These are phyloP conservation scores for Polyplosphaeria fusca DNA, from an alignment of 495 filamentous ascomycete species.

Conservation along the genomic window DNA sequence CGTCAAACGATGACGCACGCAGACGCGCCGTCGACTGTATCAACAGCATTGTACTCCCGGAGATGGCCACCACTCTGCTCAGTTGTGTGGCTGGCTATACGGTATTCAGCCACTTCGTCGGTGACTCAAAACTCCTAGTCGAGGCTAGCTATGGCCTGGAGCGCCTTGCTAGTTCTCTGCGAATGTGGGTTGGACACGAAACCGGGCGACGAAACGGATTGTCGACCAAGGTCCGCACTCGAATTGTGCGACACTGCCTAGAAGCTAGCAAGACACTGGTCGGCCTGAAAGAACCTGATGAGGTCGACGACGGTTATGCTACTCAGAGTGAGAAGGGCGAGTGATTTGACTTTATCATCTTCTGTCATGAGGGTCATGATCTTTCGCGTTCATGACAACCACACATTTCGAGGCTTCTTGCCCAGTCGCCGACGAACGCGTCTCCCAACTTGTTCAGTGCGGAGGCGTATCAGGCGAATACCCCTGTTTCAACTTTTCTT, in stretches of 20 bases:
- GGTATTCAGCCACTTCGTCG: constrained; percentile 53
- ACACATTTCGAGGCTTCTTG: too few species aligned
- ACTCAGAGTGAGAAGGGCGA: constrained; percentile 31
- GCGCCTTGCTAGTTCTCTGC: constrained; percentile 33
- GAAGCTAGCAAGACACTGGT: constrained; percentile 31
- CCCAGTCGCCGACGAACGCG: too few species aligned
- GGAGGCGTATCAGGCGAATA: too few species aligned
- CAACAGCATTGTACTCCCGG: constrained; percentile 30
- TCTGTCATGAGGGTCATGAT: too few species aligned
- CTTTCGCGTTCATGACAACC: too few species aligned
- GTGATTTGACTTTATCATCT: too few species aligned
- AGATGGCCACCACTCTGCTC: constrained; percentile 60
- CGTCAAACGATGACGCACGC: constrained; percentile 33
- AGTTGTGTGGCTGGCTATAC: constrained; percentile 74
- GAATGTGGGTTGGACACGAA: constrained; percentile 41
- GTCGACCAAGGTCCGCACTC: constrained; percentile 15
- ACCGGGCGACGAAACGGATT: constrained; percentile 34
- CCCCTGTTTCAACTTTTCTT: too few species aligned
- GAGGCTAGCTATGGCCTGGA: constrained; percentile 34
- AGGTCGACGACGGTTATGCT: constrained; percentile 35
- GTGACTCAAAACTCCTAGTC: constrained; percentile 1
- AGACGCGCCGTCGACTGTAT: constrained; percentile 27
- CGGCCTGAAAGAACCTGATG: constrained; percentile 19
- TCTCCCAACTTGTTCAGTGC: too few species aligned
- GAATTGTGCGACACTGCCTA: constrained; percentile 17